Conservation (phyloP, 305 asterid genomes). For the Solanum aculeatissimum region DNA sequence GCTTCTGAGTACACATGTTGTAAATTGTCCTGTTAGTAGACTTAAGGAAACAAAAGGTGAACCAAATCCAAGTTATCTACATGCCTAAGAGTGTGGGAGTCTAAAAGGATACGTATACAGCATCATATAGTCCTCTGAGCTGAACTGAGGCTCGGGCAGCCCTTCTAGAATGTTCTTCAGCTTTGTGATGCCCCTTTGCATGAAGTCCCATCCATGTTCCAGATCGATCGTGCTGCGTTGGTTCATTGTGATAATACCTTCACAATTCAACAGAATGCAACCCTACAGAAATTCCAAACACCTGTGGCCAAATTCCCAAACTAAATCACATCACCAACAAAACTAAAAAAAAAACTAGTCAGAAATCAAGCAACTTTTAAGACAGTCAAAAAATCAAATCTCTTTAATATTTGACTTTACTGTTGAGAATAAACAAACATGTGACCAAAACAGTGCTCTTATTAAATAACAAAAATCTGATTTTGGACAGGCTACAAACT, state of each 20-base stretch:
- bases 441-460: background rate
- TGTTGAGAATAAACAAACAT: background rate
- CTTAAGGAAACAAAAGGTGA: slow-evolving; percentile 10
- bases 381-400: background rate
- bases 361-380: background rate
- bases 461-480: background rate
- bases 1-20: slow-evolving; percentile 80
- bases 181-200: slow-evolving; percentile 69
- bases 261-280: background rate
- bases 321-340: background rate
- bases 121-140: slow-evolving; percentile 72
- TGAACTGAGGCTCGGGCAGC: slow-evolving; percentile 64
- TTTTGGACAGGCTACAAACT: background rate
- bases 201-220: slow-evolving; percentile 70
- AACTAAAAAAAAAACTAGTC: background rate
- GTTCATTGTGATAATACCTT: slow-evolving; percentile 31
- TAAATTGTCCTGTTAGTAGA: slow-evolving; percentile 53
- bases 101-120: slow-evolving; percentile 53
- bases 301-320: background rate
- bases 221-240: slow-evolving; percentile 50
- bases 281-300: background rate
- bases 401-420: background rate
- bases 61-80: background rate
- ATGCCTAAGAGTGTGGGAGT: background rate
- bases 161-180: slow-evolving; percentile 69